Evolutionary conservation across 495 filamentous ascomycete genomes (phyloP), one percentile per base, ranked within the genome.

Genomic region (Darksidea phi): DNA sequence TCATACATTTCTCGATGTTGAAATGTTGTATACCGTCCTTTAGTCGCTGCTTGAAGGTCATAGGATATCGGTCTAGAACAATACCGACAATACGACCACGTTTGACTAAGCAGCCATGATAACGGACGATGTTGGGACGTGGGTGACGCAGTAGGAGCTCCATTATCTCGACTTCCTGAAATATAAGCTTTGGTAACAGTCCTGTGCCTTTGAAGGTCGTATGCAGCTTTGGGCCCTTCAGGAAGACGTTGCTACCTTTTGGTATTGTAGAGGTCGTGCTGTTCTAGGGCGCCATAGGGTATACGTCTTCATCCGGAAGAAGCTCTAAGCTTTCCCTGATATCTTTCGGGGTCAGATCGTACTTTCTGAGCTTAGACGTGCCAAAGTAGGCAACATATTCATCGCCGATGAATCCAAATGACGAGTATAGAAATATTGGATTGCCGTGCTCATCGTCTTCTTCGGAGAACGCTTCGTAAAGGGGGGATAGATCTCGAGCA

Each of bases 41-140:
- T 17, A 57, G 54, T 34, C 60, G 4, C 32, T 67, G 41, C 41
- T 54, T 48, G 1, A 64, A 37, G 6, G 61, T 58, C 25, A 63
- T 54, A 42, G 47, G 20, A 53, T 67, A 49, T 45, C 54, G 47
- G 15, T 58, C 26, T 18, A 67, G 38, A 20, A 57, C 64, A 23
- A 67, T 32, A 32, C 64, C 54, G 42, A 54, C 41, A 46, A 67
- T 59, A 42, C 46, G 64, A 51, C 58, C 59, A 41, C 58, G 58
- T 57, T 52, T 57, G 32, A 57, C 37, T 36, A 61, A 20, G 25
- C 63, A 66, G 32, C 63, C 51, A 43, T 66, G 59, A 52, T 66
- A 66, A 47, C 51, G 48, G 23, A 66, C 25, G 18, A 66, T 21
- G 45, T 66, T 48, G 46, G 48, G 61, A 60, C 63, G 59, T 46